Evolutionary conservation across 768 basidiomycete species (phyloP), one percentile per base, ranked within the genome.

Genomic region (Termitomyces heimii): DNA sequence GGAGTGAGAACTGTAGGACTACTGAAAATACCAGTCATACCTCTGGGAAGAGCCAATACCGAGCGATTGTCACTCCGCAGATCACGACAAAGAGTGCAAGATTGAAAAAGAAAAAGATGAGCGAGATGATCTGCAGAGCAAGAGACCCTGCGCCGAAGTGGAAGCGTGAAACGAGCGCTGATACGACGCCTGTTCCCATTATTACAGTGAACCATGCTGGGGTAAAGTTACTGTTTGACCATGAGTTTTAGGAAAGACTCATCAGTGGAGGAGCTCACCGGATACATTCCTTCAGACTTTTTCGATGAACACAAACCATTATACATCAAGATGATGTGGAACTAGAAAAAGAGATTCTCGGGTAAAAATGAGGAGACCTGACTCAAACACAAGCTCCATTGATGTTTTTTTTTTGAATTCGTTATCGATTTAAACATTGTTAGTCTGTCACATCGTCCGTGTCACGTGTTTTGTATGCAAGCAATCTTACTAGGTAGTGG

Each of bases 71-170:
- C 29, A 82, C 66, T 6, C 60, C 63, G 20, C 69, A 73, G 67
- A 87, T 81, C 24, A 79, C 28, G 22, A 77, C 56, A 67, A 86
- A 88, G 8, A 88, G 72, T 2, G 65, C 60, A 35, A 85, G 71
- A 65, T 86, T 83, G 57, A 88, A 67, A 66, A 84, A 76, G 70
- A 86, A 86, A 63, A 88, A 74, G 5, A 75, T 68, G 32, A 82
- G 71, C 29, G 77, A 72, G 46, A 82, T 62, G 12, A 69, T 59
- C 52, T 70, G 67, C 61, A 77, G 71, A 22, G 68, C 53, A 5
- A 63, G 57, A 22, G 74, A 74, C 37, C 67, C 64, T 43, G 67
- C 58, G 5, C 73, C 77, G 58, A 82, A 85, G 12, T 79, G 82
- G 57, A 81, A 82, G 29, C 57, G 73, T 26, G 76, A 70, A 42